These are phyloP conservation scores for Benincasa hispida DNA, from an alignment of 306 rosid species.

Conservation along the genomic window DNA sequence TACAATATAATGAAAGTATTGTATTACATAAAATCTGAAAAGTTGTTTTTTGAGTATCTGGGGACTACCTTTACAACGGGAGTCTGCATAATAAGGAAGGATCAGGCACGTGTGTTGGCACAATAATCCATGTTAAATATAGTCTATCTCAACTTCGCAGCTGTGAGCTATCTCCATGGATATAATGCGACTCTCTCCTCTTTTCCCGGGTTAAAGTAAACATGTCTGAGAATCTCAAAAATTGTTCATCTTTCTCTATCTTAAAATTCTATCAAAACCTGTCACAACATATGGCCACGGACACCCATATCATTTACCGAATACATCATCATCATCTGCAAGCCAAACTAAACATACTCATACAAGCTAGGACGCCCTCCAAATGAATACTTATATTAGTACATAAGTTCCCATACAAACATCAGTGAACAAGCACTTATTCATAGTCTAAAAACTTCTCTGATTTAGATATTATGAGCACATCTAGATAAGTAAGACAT, in stretches of 20 bases:
- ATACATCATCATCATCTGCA: background rate
- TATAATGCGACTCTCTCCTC: background rate
- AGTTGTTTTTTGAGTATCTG: constrained; percentile 4
- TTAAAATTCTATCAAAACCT: constrained; percentile 7
- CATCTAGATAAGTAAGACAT: background rate
- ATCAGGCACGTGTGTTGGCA: constrained; percentile 6
- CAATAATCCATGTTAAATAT: constrained; percentile 8
- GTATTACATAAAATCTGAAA: constrained; percentile 10
- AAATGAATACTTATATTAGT: background rate
- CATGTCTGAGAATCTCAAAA: constrained; percentile 5
- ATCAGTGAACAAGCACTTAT: background rate
- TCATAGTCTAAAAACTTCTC: background rate
- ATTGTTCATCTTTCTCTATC: constrained; percentile 6
- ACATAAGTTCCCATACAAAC: background rate
- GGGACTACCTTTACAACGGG: constrained; percentile 11
- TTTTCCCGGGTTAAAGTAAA: background rate
- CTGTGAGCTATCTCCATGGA: constrained; percentile 7
- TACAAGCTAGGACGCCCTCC: background rate
- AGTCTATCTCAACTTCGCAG: constrained; percentile 8
- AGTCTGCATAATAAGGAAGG: constrained; percentile 7
- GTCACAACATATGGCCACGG: background rate
- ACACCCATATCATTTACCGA: background rate
- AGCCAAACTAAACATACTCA: background rate
- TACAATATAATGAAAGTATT: constrained; percentile 8
- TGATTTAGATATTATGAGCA: background rate